Percentiles rank a stretch among this genome's conserved stretches.
Evolutionary conservation across 345 rosid genomes (phyloP).

Genomic region (Isatis tinctoria): DNA sequence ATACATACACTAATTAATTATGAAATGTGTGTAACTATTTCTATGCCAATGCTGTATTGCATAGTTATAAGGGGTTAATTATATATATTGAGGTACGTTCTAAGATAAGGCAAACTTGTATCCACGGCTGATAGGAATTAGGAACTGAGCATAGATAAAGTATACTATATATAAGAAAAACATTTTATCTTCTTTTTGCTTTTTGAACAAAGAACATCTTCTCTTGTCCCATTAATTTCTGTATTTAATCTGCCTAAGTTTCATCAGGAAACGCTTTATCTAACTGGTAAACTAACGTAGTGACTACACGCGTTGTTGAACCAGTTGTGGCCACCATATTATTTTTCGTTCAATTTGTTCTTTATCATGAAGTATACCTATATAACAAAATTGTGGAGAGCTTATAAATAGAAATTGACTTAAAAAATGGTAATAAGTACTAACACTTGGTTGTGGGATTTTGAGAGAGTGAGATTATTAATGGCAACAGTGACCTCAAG

Average conservation of each 20-base stretch:
- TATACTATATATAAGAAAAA: too few relatives aligned
- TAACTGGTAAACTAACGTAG: not conserved
- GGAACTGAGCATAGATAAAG: not conserved
- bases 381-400: not conserved
- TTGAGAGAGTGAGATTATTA: conserved; percentile 11
- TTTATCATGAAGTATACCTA: not conserved
- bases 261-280: not conserved
- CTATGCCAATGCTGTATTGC: not conserved
- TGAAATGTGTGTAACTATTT: not conserved
- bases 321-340: not conserved
- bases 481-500: conserved; percentile 31
- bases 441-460: conserved; percentile 5
- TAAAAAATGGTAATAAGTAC: conserved; percentile 1
- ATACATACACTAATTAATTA: not conserved
- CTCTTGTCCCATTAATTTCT: not conserved
- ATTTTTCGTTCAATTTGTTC: not conserved
- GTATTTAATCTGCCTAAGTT: not conserved
- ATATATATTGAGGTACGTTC: not conserved
- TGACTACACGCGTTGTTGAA: not conserved
- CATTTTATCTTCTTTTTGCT: not conserved
- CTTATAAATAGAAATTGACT: not conserved
- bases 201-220: not conserved
- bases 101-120: not conserved
- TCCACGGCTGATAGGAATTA: not conserved
- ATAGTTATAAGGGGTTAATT: not conserved